phyloP scores from a whole-genome alignment of 1,284 basidiomycete species.

The Trametes sp. region DNA sequence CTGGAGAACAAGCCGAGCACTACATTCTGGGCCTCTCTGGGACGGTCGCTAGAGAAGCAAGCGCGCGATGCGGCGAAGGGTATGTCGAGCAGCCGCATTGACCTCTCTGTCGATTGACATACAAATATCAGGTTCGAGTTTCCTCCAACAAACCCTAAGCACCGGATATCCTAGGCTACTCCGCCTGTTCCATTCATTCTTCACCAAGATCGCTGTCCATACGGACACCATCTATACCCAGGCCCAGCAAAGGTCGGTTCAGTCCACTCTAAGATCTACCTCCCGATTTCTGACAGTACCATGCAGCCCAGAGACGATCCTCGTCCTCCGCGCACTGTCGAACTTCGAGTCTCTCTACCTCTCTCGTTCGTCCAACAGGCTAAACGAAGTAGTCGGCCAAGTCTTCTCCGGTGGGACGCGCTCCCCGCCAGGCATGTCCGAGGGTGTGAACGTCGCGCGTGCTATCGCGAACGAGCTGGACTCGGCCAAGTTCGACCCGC shows the following conservation, averaged over 20 bases:
- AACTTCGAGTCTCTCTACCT: constrained; percentile 88
- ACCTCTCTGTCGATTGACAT: not conserved
- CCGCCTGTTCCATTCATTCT: constrained; percentile 94
- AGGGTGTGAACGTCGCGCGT: constrained; percentile 81
- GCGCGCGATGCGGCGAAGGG: constrained; percentile 80
- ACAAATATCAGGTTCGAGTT: constrained; percentile 65
- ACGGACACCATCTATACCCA: constrained; percentile 92
- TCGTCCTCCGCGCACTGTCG: constrained; percentile 84
- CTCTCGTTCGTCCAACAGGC: constrained; percentile 79
- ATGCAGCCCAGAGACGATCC: constrained; percentile 86
- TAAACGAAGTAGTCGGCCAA: constrained; percentile 81
- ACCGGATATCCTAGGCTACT: constrained; percentile 86
- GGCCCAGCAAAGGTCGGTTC: constrained; percentile 78
- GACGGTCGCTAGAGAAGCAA: constrained; percentile 81
- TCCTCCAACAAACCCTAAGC: constrained; percentile 88
- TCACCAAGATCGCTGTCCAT: constrained; percentile 92
- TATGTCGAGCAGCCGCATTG: constrained; percentile 41
- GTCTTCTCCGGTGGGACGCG: constrained; percentile 75
- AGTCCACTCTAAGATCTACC: constrained; percentile 2
- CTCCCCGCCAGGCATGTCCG: constrained; percentile 74
- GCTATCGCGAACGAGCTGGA: constrained; percentile 91
- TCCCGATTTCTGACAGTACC: constrained; percentile 4
- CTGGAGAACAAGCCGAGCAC: constrained; percentile 91
- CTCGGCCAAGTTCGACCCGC: constrained; percentile 90
- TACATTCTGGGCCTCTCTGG: constrained; percentile 90